Evolutionary conservation across 2,329 filamentous ascomycete genomes (phyloP).

Genomic region (Aureobasidium musti): DNA sequence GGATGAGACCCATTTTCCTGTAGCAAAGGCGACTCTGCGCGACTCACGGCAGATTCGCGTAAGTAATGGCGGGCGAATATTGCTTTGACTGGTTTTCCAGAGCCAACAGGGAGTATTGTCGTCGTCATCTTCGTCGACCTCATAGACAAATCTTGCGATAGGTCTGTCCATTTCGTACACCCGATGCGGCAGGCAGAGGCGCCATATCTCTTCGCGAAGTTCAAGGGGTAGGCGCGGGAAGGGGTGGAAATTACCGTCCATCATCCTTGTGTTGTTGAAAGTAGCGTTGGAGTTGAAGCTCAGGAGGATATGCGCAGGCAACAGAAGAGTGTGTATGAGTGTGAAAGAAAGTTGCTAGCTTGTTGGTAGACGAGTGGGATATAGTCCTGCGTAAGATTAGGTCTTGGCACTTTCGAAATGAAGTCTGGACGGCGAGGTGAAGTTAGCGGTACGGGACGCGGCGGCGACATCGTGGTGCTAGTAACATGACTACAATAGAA

Average conservation of each 20-base stretch:
- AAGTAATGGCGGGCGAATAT: constrained; percentile 29
- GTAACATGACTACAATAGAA: too few relatives aligned
- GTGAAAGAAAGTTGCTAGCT: constrained; percentile 21
- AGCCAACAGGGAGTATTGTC: constrained; percentile 24
- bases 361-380: constrained; percentile 12
- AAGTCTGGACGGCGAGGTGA: too few relatives aligned
- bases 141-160: constrained; percentile 3
- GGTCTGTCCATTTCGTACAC: constrained; percentile 29
- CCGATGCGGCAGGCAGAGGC: constrained; percentile 31
- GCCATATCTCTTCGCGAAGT: constrained; percentile 32
- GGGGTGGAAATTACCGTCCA: constrained; percentile 23
- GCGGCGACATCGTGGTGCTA: too few relatives aligned
- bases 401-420: constrained; percentile 20
- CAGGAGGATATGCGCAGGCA: constrained; percentile 12
- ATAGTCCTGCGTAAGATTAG: constrained; percentile 20
- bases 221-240: constrained; percentile 31
- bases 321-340: constrained; percentile 20
- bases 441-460: too few relatives aligned
- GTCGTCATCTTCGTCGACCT: neutral
- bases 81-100: constrained; percentile 8
- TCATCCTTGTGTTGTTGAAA: constrained; percentile 17
- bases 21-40: constrained; percentile 24
- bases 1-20: constrained; percentile 8
- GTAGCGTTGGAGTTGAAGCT: neutral
- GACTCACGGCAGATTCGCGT: constrained; percentile 31